Conservation (phyloP, 192 early-diverging fungal genomes). For the Coemansia sp. region DNA sequence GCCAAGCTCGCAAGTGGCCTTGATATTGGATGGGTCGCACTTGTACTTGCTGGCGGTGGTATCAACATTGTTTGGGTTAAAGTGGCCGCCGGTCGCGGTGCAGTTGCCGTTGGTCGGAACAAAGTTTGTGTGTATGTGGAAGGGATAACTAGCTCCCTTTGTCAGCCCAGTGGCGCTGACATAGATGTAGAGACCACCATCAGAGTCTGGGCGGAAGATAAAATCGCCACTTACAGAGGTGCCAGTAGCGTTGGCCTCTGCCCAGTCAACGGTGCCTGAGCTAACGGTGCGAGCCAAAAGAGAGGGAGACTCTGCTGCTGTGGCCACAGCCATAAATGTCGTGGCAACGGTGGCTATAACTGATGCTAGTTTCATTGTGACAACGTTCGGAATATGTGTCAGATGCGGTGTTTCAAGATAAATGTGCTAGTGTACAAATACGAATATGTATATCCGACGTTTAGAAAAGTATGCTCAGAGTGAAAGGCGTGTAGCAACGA, state of each 20-base stretch:
- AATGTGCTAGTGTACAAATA: too few relatives aligned
- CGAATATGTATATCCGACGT: too few relatives aligned
- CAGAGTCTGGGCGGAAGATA: slow-evolving; percentile 17
- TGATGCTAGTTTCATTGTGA: background rate
- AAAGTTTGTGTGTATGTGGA: slow-evolving; percentile 46
- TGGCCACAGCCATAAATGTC: background rate
- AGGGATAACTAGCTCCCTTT: slow-evolving; percentile 30
- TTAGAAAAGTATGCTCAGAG: too few relatives aligned
- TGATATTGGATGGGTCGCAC: slow-evolving; percentile 24
- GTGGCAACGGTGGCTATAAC: background rate
- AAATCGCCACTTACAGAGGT: slow-evolving; percentile 15
- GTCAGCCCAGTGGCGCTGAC: slow-evolving; percentile 37
- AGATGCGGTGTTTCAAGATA: background rate
- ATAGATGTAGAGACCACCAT: slow-evolving; percentile 27
- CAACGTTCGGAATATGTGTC: background rate
- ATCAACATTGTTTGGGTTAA: slow-evolving; percentile 35
- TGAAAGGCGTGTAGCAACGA: too few relatives aligned
- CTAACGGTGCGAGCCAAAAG: background rate
- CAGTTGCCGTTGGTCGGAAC: slow-evolving; percentile 52
- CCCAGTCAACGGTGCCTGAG: slow-evolving; percentile 9
- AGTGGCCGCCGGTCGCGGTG: slow-evolving; percentile 51
- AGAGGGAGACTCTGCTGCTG: background rate
- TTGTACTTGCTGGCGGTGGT: slow-evolving; percentile 27
- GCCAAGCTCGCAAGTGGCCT: slow-evolving; percentile 57
- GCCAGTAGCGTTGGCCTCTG: slow-evolving; percentile 20